Percentiles rank a stretch among this genome's conserved stretches.
phyloP scores from a whole-genome alignment of 1,284 basidiomycete species.

The Laetiporus sulphureus region DNA sequence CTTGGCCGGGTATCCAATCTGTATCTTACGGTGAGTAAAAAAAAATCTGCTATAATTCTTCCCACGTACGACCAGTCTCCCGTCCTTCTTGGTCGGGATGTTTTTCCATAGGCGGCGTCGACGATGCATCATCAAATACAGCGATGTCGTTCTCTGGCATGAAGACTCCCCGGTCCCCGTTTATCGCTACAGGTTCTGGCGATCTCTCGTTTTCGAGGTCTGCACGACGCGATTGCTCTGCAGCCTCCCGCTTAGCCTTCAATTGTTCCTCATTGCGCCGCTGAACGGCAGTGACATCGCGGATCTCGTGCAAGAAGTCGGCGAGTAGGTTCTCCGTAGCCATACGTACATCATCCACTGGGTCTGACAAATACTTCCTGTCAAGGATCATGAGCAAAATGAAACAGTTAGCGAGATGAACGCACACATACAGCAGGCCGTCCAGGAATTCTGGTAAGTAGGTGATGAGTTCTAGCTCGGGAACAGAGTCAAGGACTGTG shows the following conservation, averaged over 20 bases:
- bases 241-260: constrained; percentile 35
- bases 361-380: constrained; percentile 94
- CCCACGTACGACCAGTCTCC: constrained; percentile 54
- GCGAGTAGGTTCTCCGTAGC: constrained; percentile 88
- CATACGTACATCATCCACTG: constrained; percentile 88
- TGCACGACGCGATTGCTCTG: constrained; percentile 32
- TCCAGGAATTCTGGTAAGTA: constrained; percentile 95
- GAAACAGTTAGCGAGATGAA: constrained; percentile 4
- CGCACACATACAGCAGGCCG: constrained; percentile 75
- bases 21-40: constrained; percentile 1
- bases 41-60: not conserved
- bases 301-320: constrained; percentile 92
- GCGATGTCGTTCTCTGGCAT: constrained; percentile 47
- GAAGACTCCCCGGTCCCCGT: constrained; percentile 28
- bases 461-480: constrained; percentile 91
- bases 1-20: constrained; percentile 92
- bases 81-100: constrained; percentile 47
- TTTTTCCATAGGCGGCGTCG: constrained; percentile 33
- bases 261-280: constrained; percentile 52
- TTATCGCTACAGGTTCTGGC: constrained; percentile 23
- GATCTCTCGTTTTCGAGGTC: constrained; percentile 23
- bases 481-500: constrained; percentile 92
- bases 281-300: constrained; percentile 74
- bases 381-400: constrained; percentile 9
- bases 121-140: constrained; percentile 19